Evolutionary conservation across 2,329 filamentous ascomycete genomes (phyloP), one percentile per base, ranked within the genome.

Genomic region (Colletotrichum tofieldiae): DNA sequence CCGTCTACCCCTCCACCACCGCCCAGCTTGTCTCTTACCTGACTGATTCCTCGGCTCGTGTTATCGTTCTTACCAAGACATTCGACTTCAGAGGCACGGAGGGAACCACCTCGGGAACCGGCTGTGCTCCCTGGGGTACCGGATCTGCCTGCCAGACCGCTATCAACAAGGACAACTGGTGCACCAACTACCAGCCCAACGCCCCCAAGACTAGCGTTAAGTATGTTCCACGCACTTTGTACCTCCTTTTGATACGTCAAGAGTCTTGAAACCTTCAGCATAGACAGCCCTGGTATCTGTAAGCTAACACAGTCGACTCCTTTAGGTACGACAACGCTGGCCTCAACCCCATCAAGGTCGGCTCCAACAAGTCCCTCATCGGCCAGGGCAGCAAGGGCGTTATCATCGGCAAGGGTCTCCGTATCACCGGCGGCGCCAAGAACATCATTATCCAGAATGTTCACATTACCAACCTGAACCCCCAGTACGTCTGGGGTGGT

Each of bases 141-240:
- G 85, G 78, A 14, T 80, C 85, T 3, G 80, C 71, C 14, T 89
- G 90, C 81, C 90, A 92, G 83, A 76, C 86, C 52, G 87, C 90
- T 74, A 91, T 92, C 79, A 88, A 91, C 82, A 83, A 89, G 82
- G 81, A 90, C 77, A 77, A 84, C 77, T 90, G 88, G 86, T 92
- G 90, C 80, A 82, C 78, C 67, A 90, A 91, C 82, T 89, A 91
- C 79, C 82, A 91, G 80, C 87, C 65, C 56, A 82, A 83, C 45
- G 86, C 88, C 2, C 84, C 86, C 41, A 84, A 82, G 58, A 84
- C 83, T 52, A 81, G 81, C 9, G 86, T 82, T 47, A 83, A 65
- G 76, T 72, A 63, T 26, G 60, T 29, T 14, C 11, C 47, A 58
- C 35, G 26, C 3, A 3, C 32, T 6, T 2, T 14, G 4, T 6